Evolutionary conservation across 1,139 yeast species (phyloP), one percentile per base, ranked within the genome.

Genomic region (Lodderomyces margitis): DNA sequence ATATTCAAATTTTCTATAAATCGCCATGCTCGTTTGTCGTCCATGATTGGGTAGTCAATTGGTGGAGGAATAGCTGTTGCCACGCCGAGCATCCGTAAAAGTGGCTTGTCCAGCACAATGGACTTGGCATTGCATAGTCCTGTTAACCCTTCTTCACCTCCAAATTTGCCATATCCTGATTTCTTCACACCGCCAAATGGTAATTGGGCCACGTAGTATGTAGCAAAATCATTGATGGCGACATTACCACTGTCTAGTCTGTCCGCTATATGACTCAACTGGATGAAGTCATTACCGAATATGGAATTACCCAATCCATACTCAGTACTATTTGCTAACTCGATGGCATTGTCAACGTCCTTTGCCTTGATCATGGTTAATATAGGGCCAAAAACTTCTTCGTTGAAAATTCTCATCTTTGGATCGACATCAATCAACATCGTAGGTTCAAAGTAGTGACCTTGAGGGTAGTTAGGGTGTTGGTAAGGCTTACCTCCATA

Each of bases 161-260:
- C 96, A 67, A 92, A 92, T 59, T 89, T 91, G 42, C 98, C 98
- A 57, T 88, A 92, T 0, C 98, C 98, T 7, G 96, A 86, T 39
- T 91, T 92, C 53, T 84, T 84, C 24, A 79, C 78, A 21, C 98
- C 98, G 42, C 98, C 98, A 66, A 92, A 92, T 31, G 98, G 98
- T 52, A 91, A 73, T 64, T 92, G 98, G 50, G 97, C 92, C 24
- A 92, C 88, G 55, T 91, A 91, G 57, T 80, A 92, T 0, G 98
- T 91, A 5, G 98, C 98, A 71, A 92, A 92, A 64, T 92, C 98
- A 61, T 92, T 92, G 48, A 92, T 87, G 5, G 98, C 96, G 36
- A 92, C 96, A 56, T 88, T 92, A 20, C 98, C 98, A 41, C 91
- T 77, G 35, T 80, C 75, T 49, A 92, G 64, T 12, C 67, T 61